These are phyloP conservation scores for Tetraselmis chui DNA, from an alignment of 139 green algal species.

Conservation along the genomic window DNA sequence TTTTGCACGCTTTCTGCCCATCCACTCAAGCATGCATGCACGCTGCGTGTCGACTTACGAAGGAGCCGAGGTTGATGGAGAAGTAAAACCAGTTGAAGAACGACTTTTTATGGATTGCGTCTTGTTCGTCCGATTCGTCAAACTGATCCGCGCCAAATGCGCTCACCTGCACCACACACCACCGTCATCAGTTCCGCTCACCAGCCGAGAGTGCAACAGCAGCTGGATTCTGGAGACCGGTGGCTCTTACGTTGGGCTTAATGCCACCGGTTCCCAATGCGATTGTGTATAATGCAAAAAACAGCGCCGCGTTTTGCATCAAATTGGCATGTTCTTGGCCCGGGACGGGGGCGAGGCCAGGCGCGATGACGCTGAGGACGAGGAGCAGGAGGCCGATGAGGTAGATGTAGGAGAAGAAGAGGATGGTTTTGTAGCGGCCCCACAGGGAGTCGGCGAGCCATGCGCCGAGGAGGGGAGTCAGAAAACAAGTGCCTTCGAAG, in stretches of 20 bases:
- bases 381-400: constrained; percentile 73
- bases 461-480: constrained; percentile 86
- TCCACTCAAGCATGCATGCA: no score
- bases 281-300: constrained; percentile 72
- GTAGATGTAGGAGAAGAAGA: constrained; percentile 90
- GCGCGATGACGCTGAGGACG: constrained; percentile 35
- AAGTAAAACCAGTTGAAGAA: constrained; percentile 99
- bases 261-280: constrained; percentile 84
- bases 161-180: no score
- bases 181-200: no score
- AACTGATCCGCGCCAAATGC: constrained; percentile 17
- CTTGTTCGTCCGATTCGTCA: constrained; percentile 33
- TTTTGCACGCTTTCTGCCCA: no score
- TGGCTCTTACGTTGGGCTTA: constrained; percentile 10
- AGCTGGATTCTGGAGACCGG: no score
- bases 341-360: constrained; percentile 37
- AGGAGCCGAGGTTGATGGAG: constrained; percentile 86
- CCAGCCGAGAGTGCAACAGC: no score
- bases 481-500: constrained; percentile 90
- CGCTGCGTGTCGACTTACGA: constrained; percentile 30
- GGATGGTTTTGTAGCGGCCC: constrained; percentile 93
- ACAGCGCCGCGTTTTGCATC: constrained; percentile 51
- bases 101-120: constrained; percentile 73
- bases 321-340: constrained; percentile 31
- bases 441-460: constrained; percentile 81